Base-by-base conservation (phyloP, 768 basidiomycete species). In the Suillus tomentosus region DNA sequence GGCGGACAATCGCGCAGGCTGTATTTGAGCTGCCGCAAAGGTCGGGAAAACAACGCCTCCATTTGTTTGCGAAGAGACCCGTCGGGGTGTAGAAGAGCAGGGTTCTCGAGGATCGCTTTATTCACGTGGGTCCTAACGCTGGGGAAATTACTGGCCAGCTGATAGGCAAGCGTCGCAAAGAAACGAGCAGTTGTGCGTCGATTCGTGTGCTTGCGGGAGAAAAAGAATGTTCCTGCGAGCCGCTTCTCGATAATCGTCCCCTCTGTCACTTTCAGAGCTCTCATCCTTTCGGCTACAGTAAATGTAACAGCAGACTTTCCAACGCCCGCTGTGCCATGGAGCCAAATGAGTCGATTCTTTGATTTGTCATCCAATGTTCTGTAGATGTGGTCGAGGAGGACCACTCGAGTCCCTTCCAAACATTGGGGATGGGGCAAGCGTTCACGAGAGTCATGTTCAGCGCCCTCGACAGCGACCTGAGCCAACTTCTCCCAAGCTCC, bases 221-320 rank as follows among this genome's bases (percentile, higher is more conserved):
- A 50, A 50, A 50, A 50, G 48, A 50, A 50, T 15, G 48, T 50
- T 50, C 48, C 48, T 13, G 48, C 24, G 22, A 50, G 48, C 7
- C 24, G 48, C 48, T 15, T 50, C 14, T 50, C 24, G 13, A 50
- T 7, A 14, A 15, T 50, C 1, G 48, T 50, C 48, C 15, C 48
- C 6, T 27, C 24, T 50, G 48, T 50, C 24, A 50, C 22, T 50
- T 50, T 50, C 24, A 24, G 14, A 24, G 14, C 2, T 24, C 48
- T 50, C 48, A 50, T 50, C 48, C 48, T 50, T 50, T 50, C 48
- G 5, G 48, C 48, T 15, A 50, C 48, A 50, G 48, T 50, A 22
- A 50, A 50, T 2, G 48, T 24, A 50, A 50, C 48, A 50, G 48
- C 48, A 24, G 48, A 50, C 3, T 50, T 50, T 15, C 48, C 24